Base-by-base conservation (phyloP, 345 rosid species). In the Heritiera fomes region DNA sequence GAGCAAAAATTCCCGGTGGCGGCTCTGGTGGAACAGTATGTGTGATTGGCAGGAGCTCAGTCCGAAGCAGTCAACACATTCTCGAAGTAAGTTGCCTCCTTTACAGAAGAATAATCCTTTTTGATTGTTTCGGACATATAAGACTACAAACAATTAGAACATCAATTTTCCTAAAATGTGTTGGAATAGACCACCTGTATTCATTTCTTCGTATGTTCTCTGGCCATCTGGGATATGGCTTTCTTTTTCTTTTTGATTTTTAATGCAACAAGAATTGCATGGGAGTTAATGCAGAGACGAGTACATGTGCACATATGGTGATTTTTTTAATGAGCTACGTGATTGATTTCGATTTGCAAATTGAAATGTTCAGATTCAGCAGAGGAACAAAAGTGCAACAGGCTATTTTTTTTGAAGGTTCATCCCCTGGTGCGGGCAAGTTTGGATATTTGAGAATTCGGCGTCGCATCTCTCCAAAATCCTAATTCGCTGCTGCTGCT, bases 11-110 rank as follows among this genome's bases (percentile, higher is more conserved):
- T 69, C 94, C 99, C 0, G 99, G 99, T 2, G 98, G 99, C 2
- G 99, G 99, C 6, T 91, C 97, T 38, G 99, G 99, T 28, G 99
- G 99, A 82, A 93, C 99, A 11, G 94, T 94, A 34, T 91, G 98
- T 71, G 94, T 93, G 47, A 68, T 97, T 65, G 98, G 97, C 60
- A 85, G 91, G 71, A 91, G 93, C 77, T 91, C 89, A 67, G 83
- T 91, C 58, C 77, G 87, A 23, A 97, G 99, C 89, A 91, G 98
- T 86, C 92, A 93, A 53, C 95, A 92, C 81, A 90, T 96, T 85
- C 82, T 96, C 8, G 91, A 92, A 90, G 99, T 96, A 88, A 47
- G 52, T 58, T 40, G 14, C 3, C 3, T 34, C n/a, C 50, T 7
- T 47, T n/a, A 7, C 6, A 1, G 20, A 20, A 59, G 40, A 18